A percentile compares a stretch with the other conserved stretches of the same genome.
These are phyloP conservation scores for Aureobasidium subglaciale DNA, from an alignment of 2,329 filamentous ascomycete genomes.

Conservation along the genomic window DNA sequence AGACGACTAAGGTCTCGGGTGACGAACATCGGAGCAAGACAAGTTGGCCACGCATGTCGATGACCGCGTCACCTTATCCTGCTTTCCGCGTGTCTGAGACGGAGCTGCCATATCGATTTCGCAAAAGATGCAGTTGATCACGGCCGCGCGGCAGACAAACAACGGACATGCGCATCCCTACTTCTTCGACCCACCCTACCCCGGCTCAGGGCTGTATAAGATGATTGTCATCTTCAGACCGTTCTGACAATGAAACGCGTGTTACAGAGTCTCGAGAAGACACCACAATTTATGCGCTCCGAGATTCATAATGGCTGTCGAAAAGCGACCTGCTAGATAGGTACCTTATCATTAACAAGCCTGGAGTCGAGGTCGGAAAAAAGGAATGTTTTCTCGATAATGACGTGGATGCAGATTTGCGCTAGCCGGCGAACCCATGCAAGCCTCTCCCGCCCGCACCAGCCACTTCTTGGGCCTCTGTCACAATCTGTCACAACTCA, in stretches of 20 bases:
- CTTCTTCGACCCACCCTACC: constrained; percentile 5
- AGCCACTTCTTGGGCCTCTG: background rate
- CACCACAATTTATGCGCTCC: background rate
- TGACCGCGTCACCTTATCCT: constrained; percentile 11
- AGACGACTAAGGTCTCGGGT: background rate
- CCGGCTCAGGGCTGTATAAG: background rate
- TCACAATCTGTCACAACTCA: no score
- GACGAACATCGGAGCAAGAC: constrained; percentile 7
- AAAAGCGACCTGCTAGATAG: background rate
- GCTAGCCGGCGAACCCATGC: background rate
- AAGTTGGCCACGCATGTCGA: constrained; percentile 10
- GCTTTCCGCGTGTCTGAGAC: background rate
- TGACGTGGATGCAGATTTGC: constrained; percentile 1
- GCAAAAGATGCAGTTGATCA: background rate
- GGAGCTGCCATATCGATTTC: constrained; percentile 1
- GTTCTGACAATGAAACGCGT: constrained; percentile 9
- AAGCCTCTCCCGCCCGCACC: constrained; percentile 6
- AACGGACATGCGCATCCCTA: constrained; percentile 6
- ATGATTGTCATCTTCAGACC: constrained; percentile 10
- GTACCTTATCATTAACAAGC: background rate
- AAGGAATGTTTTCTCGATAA: background rate
- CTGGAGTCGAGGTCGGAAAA: background rate
- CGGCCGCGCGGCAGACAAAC: constrained; percentile 13
- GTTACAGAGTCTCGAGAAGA: background rate
- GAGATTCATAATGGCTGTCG: background rate